Evolutionary conservation across 495 filamentous ascomycete genomes (phyloP).

Genomic region (Cudoniella acicularis): DNA sequence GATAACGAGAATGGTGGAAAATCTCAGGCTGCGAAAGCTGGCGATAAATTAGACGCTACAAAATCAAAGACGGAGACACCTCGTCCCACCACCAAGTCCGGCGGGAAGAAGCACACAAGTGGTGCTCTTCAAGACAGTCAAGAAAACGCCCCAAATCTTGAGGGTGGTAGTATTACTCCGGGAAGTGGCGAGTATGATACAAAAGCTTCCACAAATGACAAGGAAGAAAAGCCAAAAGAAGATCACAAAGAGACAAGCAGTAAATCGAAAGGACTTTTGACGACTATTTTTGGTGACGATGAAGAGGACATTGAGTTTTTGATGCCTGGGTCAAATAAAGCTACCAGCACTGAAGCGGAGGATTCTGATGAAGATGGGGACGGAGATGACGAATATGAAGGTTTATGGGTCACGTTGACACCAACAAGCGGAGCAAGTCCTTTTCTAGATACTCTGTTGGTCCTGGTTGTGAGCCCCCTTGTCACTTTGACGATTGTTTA

Average conservation of each 20-base stretch:
- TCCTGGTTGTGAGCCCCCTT: conserved; percentile 87
- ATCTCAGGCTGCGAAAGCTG: conserved; percentile 5
- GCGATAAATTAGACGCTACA: conserved; percentile 22
- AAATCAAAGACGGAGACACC: conserved; percentile 3
- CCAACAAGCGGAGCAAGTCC: conserved; percentile 88
- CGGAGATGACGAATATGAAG: conserved; percentile 58
- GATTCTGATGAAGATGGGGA: conserved; percentile 5
- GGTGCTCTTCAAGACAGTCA: conserved; percentile 31
- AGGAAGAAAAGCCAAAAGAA: neutral
- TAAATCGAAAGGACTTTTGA: conserved; percentile 33
- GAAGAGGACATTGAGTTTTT: conserved; percentile 30
- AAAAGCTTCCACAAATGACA: neutral
- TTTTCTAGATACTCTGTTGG: conserved; percentile 92
- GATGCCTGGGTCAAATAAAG: conserved; percentile 11
- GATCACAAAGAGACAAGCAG: conserved; percentile 21
- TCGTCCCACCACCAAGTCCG: conserved; percentile 10
- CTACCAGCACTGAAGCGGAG: neutral
- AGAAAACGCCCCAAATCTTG: conserved; percentile 37
- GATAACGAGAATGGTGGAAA: conserved; percentile 12
- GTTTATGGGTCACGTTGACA: conserved; percentile 92
- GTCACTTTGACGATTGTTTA: conserved; percentile 93
- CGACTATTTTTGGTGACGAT: conserved; percentile 45
- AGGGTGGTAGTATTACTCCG: conserved; percentile 70
- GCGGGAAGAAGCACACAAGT: conserved; percentile 24
- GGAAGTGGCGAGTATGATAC: conserved; percentile 71